Percentiles rank a stretch among this genome's conserved stretches.
Conservation (phyloP, 495 filamentous ascomycete genomes). For the Niebla homalea region DNA sequence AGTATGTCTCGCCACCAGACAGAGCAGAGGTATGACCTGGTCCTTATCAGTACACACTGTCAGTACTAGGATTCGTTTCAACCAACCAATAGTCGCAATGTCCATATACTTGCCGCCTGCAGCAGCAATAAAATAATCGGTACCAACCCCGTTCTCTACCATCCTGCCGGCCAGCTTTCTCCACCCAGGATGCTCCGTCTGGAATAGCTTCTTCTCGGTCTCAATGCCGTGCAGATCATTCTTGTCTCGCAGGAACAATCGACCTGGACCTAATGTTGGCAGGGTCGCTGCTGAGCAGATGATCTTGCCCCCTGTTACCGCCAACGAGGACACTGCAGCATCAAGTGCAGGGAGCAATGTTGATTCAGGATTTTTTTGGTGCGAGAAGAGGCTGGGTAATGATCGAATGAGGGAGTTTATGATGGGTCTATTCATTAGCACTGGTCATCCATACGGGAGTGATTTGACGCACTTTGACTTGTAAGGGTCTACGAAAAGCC, state of each 20-base stretch:
- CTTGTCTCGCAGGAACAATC: conserved; percentile 73
- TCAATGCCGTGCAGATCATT: conserved; percentile 76
- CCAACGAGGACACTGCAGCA: conserved; percentile 65
- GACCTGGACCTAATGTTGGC: conserved; percentile 81
- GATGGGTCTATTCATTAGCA: conserved; percentile 38
- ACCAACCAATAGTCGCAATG: conserved; percentile 75
- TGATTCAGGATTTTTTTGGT: conserved; percentile 77
- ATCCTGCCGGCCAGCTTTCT: conserved; percentile 73
- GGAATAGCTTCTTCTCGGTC: conserved; percentile 81
- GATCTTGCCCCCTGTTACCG: conserved; percentile 82
- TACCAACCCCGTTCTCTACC: conserved; percentile 75
- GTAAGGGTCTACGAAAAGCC: conserved; percentile 90
- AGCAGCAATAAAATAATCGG: conserved; percentile 88
- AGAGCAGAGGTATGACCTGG: conserved; percentile 39
- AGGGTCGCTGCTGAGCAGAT: conserved; percentile 73
- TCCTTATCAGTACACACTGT: not conserved
- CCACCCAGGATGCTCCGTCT: conserved; percentile 77
- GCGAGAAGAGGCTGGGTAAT: conserved; percentile 72
- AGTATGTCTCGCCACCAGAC: conserved; percentile 85
- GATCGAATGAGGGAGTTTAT: conserved; percentile 72
- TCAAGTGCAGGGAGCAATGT: conserved; percentile 73
- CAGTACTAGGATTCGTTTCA: not conserved
- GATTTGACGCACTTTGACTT: conserved; percentile 55
- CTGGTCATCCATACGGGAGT: not conserved
- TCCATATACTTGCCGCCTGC: conserved; percentile 84